A percentile compares a stretch with the other conserved stretches of the same genome.
Conservation (phyloP, 768 basidiomycete species). For the Polyporus arcularius region DNA sequence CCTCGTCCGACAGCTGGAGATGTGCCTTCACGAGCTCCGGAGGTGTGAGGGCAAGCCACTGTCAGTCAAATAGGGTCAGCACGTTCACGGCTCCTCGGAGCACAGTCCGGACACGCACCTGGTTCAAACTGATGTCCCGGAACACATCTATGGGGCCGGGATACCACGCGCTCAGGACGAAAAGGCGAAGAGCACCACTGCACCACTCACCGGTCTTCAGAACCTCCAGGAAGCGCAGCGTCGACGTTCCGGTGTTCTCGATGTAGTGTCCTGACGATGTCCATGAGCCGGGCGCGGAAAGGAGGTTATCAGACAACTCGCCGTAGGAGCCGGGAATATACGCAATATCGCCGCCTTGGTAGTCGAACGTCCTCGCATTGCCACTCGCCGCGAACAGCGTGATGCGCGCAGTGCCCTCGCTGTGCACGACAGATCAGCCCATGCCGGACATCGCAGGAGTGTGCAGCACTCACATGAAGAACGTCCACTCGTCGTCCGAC, state of each 20-base stretch:
- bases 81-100: neutral
- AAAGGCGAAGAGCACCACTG: neutral
- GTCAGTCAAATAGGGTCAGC: conserved; percentile 12
- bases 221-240: conserved; percentile 22
- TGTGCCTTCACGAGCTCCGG: conserved; percentile 61
- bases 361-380: conserved; percentile 45
- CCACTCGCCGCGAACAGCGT: conserved; percentile 41
- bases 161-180: neutral
- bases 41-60: conserved; percentile 64
- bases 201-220: neutral
- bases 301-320: conserved; percentile 21
- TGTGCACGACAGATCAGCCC: conserved; percentile 27
- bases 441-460: neutral
- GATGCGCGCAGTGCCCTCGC: conserved; percentile 40
- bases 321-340: conserved; percentile 62
- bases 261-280: conserved; percentile 39
- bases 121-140: conserved; percentile 33
- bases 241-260: conserved; percentile 43
- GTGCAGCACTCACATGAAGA: conserved; percentile 15
- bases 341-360: conserved; percentile 61
- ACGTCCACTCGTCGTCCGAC: conserved; percentile 63
- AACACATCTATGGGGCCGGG: conserved; percentile 24
- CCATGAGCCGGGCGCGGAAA: neutral
- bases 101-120: conserved; percentile 19
- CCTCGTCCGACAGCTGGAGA: conserved; percentile 52